Evolutionary conservation across 2,329 filamentous ascomycete species (phyloP), one percentile per base, ranked within the genome.

Genomic region (Podosphaera fusca): DNA sequence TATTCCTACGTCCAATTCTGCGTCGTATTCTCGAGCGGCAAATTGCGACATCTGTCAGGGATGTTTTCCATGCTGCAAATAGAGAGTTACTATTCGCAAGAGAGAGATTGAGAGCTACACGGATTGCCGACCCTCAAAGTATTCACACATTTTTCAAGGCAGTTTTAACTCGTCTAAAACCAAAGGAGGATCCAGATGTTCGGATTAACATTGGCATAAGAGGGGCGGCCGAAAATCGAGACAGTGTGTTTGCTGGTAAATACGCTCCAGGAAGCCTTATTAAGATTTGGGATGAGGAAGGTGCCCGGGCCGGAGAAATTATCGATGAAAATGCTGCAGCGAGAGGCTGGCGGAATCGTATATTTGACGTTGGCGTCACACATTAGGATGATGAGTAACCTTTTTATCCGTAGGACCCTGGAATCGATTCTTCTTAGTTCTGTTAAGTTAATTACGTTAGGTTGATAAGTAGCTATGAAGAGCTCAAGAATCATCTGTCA

Each of bases 251-350:
- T 72, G 80, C 81, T 63, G 86, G 84, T 3, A 78, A 87, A 1
- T 95, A 95, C 70, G 83, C 90, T 0, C 90, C 90, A 0, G 89
- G 87, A 0, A 95, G 88, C 68, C 72, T 95, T 33, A 85, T 92
- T 55, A 88, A 85, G 70, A 69, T 94, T n/a, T 95, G 87, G 87
- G 79, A 90, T 62, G 82, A 88, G 61, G 84, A 94, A 70, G 87
- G 80, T 0, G 70, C 73, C 30, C 73, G 75, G 60, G 87, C 86
- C 0, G 75, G 75, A 29, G 85, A 94, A 68, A 75, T 80, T 46
- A 79, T 94, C 42, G 80, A 89, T 61, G 84, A 90, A 61, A 81
- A 81, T 65, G 78, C 64, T 29, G 50, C 33, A 14, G 40, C 4
- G 58, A 35, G 85, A 84, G 0, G 84, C 0, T 95, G 88, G 88